Evolutionary conservation across 1,284 basidiomycete genomes (phyloP).

Genomic region (Somion occarium): DNA sequence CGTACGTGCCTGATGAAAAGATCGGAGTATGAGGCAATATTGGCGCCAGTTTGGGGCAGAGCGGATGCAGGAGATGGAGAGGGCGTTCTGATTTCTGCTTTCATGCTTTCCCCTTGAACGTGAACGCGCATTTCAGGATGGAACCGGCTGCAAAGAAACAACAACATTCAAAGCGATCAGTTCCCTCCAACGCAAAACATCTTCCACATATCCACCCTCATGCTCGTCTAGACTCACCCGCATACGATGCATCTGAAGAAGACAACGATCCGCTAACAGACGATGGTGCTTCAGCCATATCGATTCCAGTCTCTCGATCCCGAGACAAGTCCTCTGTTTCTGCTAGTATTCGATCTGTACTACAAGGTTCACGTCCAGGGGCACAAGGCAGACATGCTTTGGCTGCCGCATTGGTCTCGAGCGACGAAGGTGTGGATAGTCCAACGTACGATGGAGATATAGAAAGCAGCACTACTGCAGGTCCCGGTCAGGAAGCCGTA

Average conservation of each 20-base stretch:
- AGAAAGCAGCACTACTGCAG: constrained; percentile 69
- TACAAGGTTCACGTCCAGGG: neutral
- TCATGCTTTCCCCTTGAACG: neutral
- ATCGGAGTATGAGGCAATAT: too few species aligned
- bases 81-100: too few species aligned
- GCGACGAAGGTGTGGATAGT: constrained; percentile 73
- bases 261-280: constrained; percentile 80
- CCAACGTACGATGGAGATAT: constrained; percentile 90
- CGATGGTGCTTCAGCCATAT: constrained; percentile 55
- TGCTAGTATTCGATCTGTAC: constrained; percentile 18
- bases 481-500: constrained; percentile 18
- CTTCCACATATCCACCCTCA: constrained; percentile 31
- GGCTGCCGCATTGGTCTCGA: constrained; percentile 52
- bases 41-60: too few species aligned
- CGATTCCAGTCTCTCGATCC: constrained; percentile 31
- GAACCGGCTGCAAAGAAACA: constrained; percentile 36
- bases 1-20: too few species aligned
- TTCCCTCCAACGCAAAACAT: constrained; percentile 34
- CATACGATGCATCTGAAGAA: constrained; percentile 79
- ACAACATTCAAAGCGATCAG: constrained; percentile 61
- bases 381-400: constrained; percentile 41
- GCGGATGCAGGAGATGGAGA: too few species aligned
- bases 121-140: neutral
- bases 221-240: constrained; percentile 53
- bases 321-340: constrained; percentile 20